Evolutionary conservation across 2,329 filamentous ascomycete species (phyloP).

Genomic region (Pseudocercospora pini-densiflorae): DNA sequence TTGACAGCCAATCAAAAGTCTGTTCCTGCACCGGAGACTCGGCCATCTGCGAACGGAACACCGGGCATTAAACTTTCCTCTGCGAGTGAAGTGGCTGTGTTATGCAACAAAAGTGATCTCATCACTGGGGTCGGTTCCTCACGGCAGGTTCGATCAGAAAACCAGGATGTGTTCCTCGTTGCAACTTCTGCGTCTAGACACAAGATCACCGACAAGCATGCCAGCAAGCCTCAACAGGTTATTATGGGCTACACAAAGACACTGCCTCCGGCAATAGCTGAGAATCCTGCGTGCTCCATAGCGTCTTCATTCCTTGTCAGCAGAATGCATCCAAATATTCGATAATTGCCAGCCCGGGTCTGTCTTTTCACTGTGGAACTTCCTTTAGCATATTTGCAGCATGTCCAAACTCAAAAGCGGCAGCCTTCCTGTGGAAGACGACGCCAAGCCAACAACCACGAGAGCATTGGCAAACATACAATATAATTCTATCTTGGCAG

Average conservation of each 20-base stretch:
- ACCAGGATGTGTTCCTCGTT: background rate
- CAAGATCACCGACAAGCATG: background rate
- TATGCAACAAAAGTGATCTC: conserved; percentile 4
- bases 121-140: background rate
- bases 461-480: conserved; percentile 49
- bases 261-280: background rate
- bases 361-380: background rate
- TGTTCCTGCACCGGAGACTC: background rate
- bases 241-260: background rate
- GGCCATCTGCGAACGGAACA: background rate
- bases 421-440: background rate
- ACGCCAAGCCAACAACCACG: conserved; percentile 15
- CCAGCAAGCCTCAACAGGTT: background rate
- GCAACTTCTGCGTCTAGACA: background rate
- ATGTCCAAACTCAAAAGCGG: background rate
- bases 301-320: background rate
- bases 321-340: background rate
- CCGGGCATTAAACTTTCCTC: background rate
- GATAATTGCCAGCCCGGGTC: background rate
- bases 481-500: conserved; percentile 46
- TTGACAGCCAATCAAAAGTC: background rate
- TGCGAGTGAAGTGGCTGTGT: background rate
- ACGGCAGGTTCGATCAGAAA: background rate
- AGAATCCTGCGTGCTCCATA: background rate
- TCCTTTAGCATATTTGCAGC: background rate